phyloP scores from a whole-genome alignment of 2,329 filamentous ascomycete genomes.

The Xylaria hypoxylon region DNA sequence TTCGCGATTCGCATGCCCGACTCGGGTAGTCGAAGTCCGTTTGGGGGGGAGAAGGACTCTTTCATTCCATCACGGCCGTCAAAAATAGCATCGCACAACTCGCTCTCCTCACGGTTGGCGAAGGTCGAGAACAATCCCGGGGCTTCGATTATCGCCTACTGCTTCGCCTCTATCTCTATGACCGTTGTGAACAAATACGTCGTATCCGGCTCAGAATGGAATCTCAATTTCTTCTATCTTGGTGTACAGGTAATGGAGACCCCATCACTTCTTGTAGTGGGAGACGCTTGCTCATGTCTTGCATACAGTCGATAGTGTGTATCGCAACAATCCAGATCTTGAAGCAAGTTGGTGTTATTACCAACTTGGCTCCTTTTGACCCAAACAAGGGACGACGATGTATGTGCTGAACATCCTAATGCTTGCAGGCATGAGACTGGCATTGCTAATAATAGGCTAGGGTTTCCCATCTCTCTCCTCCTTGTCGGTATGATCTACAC shows the following conservation, averaged over 20 bases:
- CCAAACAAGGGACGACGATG: constrained; percentile 91
- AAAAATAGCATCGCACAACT: constrained; percentile 55
- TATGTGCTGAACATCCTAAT: constrained; percentile 58
- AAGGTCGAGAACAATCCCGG: constrained; percentile 79
- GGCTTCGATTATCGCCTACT: constrained; percentile 89
- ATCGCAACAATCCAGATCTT: constrained; percentile 84
- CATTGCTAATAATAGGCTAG: constrained; percentile 59
- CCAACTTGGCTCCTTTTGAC: constrained; percentile 84
- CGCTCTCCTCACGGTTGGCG: constrained; percentile 54
- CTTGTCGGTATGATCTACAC: constrained; percentile 99
- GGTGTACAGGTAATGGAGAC: constrained; percentile 80
- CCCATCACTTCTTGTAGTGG: constrained; percentile 7
- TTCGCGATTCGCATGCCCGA: constrained; percentile 78
- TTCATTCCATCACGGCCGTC: constrained; percentile 56
- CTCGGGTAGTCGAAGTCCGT: constrained; percentile 59
- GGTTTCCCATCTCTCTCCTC: constrained; percentile 96
- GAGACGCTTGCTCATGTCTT: constrained; percentile 36
- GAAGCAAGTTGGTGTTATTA: constrained; percentile 85
- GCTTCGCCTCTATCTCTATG: constrained; percentile 97
- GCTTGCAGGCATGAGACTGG: constrained; percentile 1
- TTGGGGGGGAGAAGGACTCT: constrained; percentile 65
- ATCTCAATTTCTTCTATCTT: constrained; percentile 95
- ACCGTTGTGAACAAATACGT: constrained; percentile 99
- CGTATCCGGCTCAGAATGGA: constrained; percentile 89
- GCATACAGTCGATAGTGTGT: constrained; percentile 83